These are phyloP conservation scores for Camelina neglecta DNA, from an alignment of 345 rosid species.

Conservation along the genomic window DNA sequence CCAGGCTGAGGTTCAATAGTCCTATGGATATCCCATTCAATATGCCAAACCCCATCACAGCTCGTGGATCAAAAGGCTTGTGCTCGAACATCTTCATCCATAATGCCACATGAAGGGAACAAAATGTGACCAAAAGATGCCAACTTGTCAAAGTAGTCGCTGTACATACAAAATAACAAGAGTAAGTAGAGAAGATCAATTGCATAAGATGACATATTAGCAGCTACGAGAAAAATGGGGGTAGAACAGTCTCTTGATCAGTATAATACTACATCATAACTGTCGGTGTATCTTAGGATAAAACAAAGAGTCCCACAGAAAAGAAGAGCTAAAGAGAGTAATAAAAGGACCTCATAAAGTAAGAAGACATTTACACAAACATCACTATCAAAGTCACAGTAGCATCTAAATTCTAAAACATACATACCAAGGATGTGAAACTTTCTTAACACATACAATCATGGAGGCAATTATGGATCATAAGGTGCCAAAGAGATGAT, in stretches of 20 bases:
- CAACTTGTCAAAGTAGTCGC: constrained; percentile 99
- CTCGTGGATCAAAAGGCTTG: constrained; percentile 99
- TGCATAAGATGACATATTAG: constrained; percentile 9
- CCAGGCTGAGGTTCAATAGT: constrained; percentile 95
- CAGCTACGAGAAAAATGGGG: not conserved
- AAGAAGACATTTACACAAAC: constrained; percentile 18
- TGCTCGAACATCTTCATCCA: constrained; percentile 98
- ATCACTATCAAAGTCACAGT: not conserved
- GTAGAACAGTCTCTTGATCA: constrained; percentile 17
- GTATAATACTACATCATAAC: constrained; percentile 22
- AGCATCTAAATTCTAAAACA: constrained; percentile 5
- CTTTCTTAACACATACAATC: not conserved
- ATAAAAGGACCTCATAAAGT: constrained; percentile 21
- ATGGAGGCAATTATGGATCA: constrained; percentile 14
- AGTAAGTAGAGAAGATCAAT: constrained; percentile 28
- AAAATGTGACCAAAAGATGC: constrained; percentile 99
- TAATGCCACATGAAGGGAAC: constrained; percentile 97
- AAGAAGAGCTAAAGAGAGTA: constrained; percentile 22
- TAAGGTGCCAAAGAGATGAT: not conserved
- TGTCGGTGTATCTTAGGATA: not conserved
- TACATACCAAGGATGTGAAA: constrained; percentile 10
- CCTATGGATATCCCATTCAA: constrained; percentile 98
- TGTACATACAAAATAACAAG: constrained; percentile 45
- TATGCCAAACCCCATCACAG: constrained; percentile 99
- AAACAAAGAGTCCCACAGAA: constrained; percentile 11